Evolutionary conservation across 2,329 filamentous ascomycete genomes (phyloP), one percentile per base, ranked within the genome.

Genomic region (Colletotrichum salicis): DNA sequence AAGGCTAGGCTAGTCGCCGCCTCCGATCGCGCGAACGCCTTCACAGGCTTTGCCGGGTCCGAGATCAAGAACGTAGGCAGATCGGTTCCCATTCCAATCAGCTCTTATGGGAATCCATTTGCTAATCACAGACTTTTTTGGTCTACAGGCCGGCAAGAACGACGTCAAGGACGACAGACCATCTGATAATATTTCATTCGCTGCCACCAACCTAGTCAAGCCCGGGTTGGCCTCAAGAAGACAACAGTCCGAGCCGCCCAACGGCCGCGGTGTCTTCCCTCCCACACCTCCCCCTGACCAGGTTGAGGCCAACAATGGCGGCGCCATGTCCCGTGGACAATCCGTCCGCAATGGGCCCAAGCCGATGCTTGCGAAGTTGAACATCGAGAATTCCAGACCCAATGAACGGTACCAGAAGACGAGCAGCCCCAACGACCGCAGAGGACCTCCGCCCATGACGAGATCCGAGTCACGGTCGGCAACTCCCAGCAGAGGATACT

Each of bases 211-310:
- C 77, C 90, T 98, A 10, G 96, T 98, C 73, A 96, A 96, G 80
- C 92, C 94, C 37, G 93, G 93, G 61, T 86, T 98, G 41, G 88
- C 89, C 76, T 96, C 93, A 78, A 90, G 93, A 75, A 89, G 93
- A 78, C 94, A 97, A 77, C 94, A 96, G 79, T 96, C 94, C 22
- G 95, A 96, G 79, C 94, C 94, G 10, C 94, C 94, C 0, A 90
- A 89, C 79, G 70, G 70, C 11, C 91, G 94, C 77, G 94, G 93
- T 77, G 89, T 96, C 74, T 98, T 98, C 84, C 96, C 96, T 22
- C 96, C 96, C n/a, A 98, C 96, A n/a, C 96, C 96, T 52, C 96
- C 96, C 7, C 96, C 96, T 6, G 96, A 99, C 85, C 89, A 90
- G 73, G 95, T 98, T 76, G 92, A 92, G 77, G 82, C 82, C 4